Conservation (phyloP, 345 rosid species). For the Carallia brachiata region DNA sequence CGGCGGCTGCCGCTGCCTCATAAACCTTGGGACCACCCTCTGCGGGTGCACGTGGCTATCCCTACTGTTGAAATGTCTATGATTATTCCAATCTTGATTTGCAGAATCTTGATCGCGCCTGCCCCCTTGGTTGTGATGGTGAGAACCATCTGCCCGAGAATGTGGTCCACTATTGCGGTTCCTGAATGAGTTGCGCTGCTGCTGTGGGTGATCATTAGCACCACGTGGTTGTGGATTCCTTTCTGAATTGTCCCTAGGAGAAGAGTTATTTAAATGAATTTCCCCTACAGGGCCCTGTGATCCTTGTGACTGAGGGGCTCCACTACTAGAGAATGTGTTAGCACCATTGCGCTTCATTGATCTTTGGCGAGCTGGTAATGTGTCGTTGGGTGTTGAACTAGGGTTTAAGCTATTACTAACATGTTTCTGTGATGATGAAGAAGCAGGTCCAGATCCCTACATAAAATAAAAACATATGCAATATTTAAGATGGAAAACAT, state of each 20-base stretch:
- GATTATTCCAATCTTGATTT: conserved; percentile 43
- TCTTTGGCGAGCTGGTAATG: conserved; percentile 37
- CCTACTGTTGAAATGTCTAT: conserved; percentile 59
- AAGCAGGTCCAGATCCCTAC: conserved; percentile 41
- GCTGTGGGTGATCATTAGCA: conserved; percentile 50
- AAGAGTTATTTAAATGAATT: conserved; percentile 34
- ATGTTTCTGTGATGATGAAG: conserved; percentile 37
- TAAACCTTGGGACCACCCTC: conserved; percentile 50
- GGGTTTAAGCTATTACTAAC: conserved; percentile 29
- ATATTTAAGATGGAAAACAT: too few species aligned
- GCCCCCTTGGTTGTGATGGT: conserved; percentile 63
- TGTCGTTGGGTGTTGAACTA: conserved; percentile 36
- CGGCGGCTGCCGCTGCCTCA: conserved; percentile 58
- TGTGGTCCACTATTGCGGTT: conserved; percentile 54
- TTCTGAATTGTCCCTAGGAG: conserved; percentile 53
- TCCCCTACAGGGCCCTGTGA: conserved; percentile 36
- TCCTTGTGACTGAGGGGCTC: conserved; percentile 39
- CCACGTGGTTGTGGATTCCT: conserved; percentile 53
- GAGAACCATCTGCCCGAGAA: conserved; percentile 57
- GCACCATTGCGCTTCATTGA: conserved; percentile 38
- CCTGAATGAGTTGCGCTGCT: conserved; percentile 62
- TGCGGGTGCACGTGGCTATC: conserved; percentile 66
- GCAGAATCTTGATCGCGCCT: conserved; percentile 74
- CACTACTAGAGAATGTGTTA: conserved; percentile 37
- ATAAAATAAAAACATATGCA: background rate